Evolutionary conservation across 768 basidiomycete species (phyloP).

Genomic region (Scleroderma citrinum): DNA sequence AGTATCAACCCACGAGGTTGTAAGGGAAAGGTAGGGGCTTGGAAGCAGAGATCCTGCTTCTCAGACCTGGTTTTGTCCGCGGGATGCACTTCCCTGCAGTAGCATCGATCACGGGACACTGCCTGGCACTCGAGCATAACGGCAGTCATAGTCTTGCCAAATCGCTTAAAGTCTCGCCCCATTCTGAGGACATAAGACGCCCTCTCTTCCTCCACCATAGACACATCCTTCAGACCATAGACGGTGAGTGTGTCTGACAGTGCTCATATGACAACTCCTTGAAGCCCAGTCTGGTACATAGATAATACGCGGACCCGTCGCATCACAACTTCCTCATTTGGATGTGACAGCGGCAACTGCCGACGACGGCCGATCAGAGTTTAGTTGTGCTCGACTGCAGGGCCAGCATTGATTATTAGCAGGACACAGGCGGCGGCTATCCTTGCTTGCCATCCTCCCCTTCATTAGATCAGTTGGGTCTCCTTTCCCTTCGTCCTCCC

Average conservation of each 20-base stretch:
- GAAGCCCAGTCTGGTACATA: slow-evolving; percentile 3
- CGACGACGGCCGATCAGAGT: slow-evolving; percentile 58
- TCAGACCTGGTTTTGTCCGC: background rate
- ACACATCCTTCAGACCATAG: no score
- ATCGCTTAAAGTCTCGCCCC: background rate
- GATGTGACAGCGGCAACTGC: slow-evolving; percentile 41
- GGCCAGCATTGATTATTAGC: slow-evolving; percentile 7
- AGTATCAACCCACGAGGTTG: slow-evolving; percentile 20
- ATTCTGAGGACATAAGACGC: background rate
- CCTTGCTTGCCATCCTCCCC: no score
- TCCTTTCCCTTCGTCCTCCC: slow-evolving; percentile 17
- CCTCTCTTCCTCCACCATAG: background rate
- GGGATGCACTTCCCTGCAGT: background rate
- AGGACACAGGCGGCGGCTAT: background rate
- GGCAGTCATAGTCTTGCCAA: slow-evolving; percentile 3
- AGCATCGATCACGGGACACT: background rate
- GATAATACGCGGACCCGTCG: slow-evolving; percentile 22
- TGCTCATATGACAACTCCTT: slow-evolving; percentile 14
- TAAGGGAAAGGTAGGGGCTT: slow-evolving; percentile 19
- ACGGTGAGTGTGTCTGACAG: no score
- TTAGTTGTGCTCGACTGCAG: slow-evolving; percentile 30
- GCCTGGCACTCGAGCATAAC: slow-evolving; percentile 8
- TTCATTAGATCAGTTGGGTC: no score
- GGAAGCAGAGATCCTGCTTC: background rate
- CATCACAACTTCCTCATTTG: slow-evolving; percentile 25